Evolutionary conservation across 805 yeast genomes (phyloP).

Genomic region (Ogataea neopini): DNA sequence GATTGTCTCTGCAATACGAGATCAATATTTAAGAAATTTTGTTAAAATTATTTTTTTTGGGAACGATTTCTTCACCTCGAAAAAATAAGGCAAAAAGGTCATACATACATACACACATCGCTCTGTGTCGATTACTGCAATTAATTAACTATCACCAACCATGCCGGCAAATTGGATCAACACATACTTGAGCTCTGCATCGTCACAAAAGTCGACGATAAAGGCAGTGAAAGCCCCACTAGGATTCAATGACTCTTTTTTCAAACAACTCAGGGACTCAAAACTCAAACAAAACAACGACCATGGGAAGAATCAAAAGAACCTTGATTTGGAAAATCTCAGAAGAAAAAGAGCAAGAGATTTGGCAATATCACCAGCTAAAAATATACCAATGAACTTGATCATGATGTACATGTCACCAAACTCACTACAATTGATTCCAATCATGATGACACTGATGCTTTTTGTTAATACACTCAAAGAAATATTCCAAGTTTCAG

Average conservation of each 20-base stretch:
- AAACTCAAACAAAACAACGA: slow-evolving; percentile 6
- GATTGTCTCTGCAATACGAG: neutral
- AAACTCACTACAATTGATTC: slow-evolving; percentile 82
- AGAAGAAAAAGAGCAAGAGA: slow-evolving; percentile 81
- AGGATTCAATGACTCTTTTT: slow-evolving; percentile 21
- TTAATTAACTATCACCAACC: neutral
- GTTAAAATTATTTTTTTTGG: too few species aligned
- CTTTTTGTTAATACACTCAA: slow-evolving; percentile 75
- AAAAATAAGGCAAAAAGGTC: too few species aligned
- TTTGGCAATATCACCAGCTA: slow-evolving; percentile 77
- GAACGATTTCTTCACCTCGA: too few species aligned
- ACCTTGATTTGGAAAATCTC: slow-evolving; percentile 37
- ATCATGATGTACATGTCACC: slow-evolving; percentile 94
- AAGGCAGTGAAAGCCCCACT: slow-evolving; percentile 21
- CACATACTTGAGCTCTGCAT: slow-evolving; percentile 5
- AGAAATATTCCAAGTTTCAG: slow-evolving; percentile 60
- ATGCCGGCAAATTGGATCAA: slow-evolving; percentile 12
- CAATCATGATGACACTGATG: slow-evolving; percentile 87
- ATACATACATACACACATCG: too few species aligned
- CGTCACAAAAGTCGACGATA: neutral
- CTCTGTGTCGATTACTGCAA: neutral
- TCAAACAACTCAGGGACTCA: slow-evolving; percentile 19
- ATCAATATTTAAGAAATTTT: neutral
- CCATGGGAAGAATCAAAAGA: slow-evolving; percentile 7
- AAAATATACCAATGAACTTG: slow-evolving; percentile 82